Percentiles rank a stretch among this genome's conserved stretches.
Conservation (phyloP, 179 eudicot genomes). For the Spergularia azorica region DNA sequence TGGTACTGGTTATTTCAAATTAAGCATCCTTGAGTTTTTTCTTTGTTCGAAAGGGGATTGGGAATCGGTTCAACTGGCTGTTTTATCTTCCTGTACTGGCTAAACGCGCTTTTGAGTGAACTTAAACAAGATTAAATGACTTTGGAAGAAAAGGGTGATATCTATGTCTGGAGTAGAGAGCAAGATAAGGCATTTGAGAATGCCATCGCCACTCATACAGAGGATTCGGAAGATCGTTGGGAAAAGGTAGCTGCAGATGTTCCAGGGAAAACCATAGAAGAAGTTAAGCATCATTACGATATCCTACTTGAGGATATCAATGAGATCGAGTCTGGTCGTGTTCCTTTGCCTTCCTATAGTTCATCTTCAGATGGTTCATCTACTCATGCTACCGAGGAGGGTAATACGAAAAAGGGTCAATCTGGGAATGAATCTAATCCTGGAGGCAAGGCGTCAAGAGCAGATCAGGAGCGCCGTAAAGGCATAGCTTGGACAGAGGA, state of each 20-base stretch:
- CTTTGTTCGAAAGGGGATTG: slow-evolving; percentile 14
- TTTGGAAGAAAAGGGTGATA: slow-evolving; percentile 36
- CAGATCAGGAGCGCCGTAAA: slow-evolving; percentile 92
- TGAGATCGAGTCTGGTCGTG: slow-evolving; percentile 73
- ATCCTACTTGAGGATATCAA: slow-evolving; percentile 70
- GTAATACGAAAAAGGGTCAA: slow-evolving; percentile 58
- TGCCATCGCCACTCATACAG: slow-evolving; percentile 72
- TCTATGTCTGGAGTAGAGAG: slow-evolving; percentile 75
- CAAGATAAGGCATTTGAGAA: slow-evolving; percentile 92
- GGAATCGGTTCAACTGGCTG: slow-evolving; percentile 11
- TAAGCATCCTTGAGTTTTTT: slow-evolving; percentile 24
- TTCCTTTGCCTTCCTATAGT: slow-evolving; percentile 57
- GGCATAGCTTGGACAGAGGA: slow-evolving; percentile 99
- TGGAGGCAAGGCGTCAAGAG: slow-evolving; percentile 59
- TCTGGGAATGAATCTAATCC: slow-evolving; percentile 57
- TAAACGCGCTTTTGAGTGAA: slow-evolving; percentile 27
- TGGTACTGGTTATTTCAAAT: slow-evolving; percentile 20
- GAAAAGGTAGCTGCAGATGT: slow-evolving; percentile 80
- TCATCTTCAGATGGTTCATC: slow-evolving; percentile 60
- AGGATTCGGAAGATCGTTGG: slow-evolving; percentile 72
- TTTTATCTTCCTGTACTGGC: slow-evolving; percentile 18
- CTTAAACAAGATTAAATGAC: slow-evolving; percentile 34
- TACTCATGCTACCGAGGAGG: slow-evolving; percentile 53
- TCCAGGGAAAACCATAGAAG: slow-evolving; percentile 79
- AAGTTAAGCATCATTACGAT: slow-evolving; percentile 82